Conservation (phyloP, 2,329 filamentous ascomycete species). For the Neofusicoccum laricinum region DNA sequence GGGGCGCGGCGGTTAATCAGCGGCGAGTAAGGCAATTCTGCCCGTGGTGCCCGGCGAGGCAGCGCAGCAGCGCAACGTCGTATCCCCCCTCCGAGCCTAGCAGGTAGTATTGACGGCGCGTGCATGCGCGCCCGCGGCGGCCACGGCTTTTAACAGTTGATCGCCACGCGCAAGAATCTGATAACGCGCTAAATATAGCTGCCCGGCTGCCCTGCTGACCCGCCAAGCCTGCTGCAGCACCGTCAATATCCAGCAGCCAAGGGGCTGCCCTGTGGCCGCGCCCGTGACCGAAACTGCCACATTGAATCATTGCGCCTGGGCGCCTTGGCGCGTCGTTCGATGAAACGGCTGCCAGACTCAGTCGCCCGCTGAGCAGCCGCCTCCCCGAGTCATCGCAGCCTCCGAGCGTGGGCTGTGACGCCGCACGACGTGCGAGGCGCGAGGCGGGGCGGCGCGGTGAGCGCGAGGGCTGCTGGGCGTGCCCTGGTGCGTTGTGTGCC, state of each 20-base stretch:
- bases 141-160: conserved; percentile 11
- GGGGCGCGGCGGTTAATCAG: not conserved
- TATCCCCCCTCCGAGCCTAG: conserved; percentile 9
- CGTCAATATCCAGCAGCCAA: conserved; percentile 2
- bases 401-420: not conserved
- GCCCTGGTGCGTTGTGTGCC: not conserved
- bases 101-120: conserved; percentile 14
- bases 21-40: not conserved
- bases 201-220: conserved; percentile 2
- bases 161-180: conserved; percentile 14
- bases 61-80: conserved; percentile 12
- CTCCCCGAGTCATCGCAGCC: conserved; percentile 4
- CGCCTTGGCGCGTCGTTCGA: conserved; percentile 10
- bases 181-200: conserved; percentile 9
- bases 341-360: conserved; percentile 13
- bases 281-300: not conserved
- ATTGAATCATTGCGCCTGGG: not conserved
- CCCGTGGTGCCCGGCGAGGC: not conserved
- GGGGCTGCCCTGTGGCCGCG: conserved; percentile 1
- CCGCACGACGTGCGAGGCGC: not conserved
- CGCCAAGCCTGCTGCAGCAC: conserved; percentile 8
- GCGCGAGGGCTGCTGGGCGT: too few relatives aligned
- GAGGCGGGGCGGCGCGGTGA: not conserved
- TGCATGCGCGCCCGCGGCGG: conserved; percentile 11
- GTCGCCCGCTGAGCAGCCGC: not conserved